Evolutionary conservation across 306 rosid species (phyloP).

Genomic region (peach (Prunus persica)): Prunus_persica_NCBIv2 NC_034009.1:33922501-33923000

Average conservation of each 20-base stretch:
- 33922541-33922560: constrained; percentile 65
- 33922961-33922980: constrained; percentile 79
- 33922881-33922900: background rate
- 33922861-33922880: background rate
- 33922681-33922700: constrained; percentile 42
- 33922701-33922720: constrained; percentile 83
- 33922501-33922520: constrained; percentile 65
- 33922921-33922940: constrained; percentile 22
- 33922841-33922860: background rate
- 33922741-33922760: constrained; percentile 73
- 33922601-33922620: background rate
- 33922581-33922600: constrained; percentile 33
- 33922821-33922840: constrained; percentile 7
- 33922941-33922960: constrained; percentile 93
- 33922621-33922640: background rate
- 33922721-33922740: constrained; percentile 60
- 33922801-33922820: constrained; percentile 66
- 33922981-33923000: constrained; percentile 70
- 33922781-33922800: constrained; percentile 73
- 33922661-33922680: background rate
- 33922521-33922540: constrained; percentile 59
- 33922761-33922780: constrained; percentile 77
- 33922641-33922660: background rate
- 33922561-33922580: constrained; percentile 88
- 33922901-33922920: background rate